Conservation (phyloP, 305 asterid species). For the Fraxinus baroniana region DNA sequence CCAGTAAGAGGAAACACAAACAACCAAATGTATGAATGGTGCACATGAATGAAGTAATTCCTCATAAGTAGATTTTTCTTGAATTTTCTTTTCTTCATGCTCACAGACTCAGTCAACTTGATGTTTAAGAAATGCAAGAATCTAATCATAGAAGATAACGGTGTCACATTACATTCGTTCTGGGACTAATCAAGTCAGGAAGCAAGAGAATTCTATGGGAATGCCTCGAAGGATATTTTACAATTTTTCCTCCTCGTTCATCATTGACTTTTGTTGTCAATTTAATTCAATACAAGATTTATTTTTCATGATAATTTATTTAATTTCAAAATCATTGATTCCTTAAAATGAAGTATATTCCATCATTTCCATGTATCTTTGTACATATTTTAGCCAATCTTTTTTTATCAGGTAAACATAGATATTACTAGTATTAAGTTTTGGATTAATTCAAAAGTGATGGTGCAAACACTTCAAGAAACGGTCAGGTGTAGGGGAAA, state of each 20-base stretch:
- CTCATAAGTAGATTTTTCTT: not conserved
- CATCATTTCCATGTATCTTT: not conserved
- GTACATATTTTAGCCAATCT: not conserved
- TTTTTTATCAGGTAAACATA: not conserved
- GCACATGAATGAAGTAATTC: not conserved
- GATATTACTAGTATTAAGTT: conserved; percentile 3
- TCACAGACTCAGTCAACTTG: not conserved
- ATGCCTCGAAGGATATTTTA: not conserved
- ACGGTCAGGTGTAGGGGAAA: conserved; percentile 15
- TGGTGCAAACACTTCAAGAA: not conserved
- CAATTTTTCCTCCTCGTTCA: not conserved
- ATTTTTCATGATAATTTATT: not conserved
- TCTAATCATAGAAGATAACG: not conserved
- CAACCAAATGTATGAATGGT: not conserved
- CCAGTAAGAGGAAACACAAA: not conserved
- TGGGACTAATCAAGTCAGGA: not conserved
- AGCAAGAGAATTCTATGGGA: not conserved
- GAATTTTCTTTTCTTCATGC: not conserved
- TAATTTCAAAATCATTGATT: not conserved
- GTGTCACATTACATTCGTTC: not conserved
- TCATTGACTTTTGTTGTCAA: conserved; percentile 2
- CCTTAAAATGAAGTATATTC: not conserved
- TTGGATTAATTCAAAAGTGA: conserved; percentile 2
- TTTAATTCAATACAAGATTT: not conserved
- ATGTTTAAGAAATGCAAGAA: not conserved